phyloP scores from a whole-genome alignment of 2,329 filamentous ascomycete species.

The Fusarium sp. region DNA sequence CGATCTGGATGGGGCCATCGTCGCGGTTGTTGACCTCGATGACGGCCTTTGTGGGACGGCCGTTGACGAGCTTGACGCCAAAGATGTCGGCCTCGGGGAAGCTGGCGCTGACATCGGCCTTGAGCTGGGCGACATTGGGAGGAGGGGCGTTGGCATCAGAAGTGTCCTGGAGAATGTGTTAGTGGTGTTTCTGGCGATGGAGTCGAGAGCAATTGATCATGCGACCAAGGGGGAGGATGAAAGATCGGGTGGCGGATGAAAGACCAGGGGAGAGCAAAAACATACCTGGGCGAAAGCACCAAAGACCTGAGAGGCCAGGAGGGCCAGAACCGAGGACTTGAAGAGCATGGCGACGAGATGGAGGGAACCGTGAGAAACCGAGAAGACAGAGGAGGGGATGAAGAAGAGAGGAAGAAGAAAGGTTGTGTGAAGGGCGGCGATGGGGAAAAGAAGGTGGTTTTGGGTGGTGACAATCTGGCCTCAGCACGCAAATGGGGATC shows the following conservation, averaged over 20 bases:
- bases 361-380: conserved; percentile 5
- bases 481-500: conserved; percentile 26
- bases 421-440: conserved; percentile 37
- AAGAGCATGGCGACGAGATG: conserved; percentile 71
- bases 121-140: conserved; percentile 53
- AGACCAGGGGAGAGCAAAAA: conserved; percentile 33
- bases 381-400: conserved; percentile 8
- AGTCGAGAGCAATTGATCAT: conserved; percentile 2
- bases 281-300: conserved; percentile 74
- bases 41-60: conserved; percentile 83
- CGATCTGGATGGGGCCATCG: conserved; percentile 77
- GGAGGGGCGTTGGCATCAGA: conserved; percentile 36
- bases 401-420: conserved; percentile 15
- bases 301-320: conserved; percentile 77
- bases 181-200: background rate
- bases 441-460: conserved; percentile 25
- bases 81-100: conserved; percentile 84
- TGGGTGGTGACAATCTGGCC: conserved; percentile 46
- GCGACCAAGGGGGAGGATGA: conserved; percentile 5
- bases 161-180: conserved; percentile 19
- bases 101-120: conserved; percentile 73
- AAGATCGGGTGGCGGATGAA: background rate
- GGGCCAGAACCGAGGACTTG: conserved; percentile 77
- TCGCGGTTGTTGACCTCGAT: conserved; percentile 90
- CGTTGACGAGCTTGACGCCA: conserved; percentile 95